A percentile compares a stretch with the other conserved stretches of the same genome.
These are phyloP conservation scores for Geotrichum europaeum DNA, from an alignment of 1,139 yeast species.

Conservation along the genomic window DNA sequence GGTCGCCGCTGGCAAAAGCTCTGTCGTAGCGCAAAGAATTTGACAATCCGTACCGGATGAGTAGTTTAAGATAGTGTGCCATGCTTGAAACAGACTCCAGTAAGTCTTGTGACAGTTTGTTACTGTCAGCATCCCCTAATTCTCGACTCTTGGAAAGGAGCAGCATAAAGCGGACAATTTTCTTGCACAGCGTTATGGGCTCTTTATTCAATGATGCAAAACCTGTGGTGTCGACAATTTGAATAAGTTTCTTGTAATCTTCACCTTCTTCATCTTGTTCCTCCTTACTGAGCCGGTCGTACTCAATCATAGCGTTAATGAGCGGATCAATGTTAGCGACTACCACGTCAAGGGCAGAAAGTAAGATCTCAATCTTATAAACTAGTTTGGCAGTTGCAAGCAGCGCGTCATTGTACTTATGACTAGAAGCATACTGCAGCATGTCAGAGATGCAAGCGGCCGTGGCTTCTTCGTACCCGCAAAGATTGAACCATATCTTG, in stretches of 20 bases:
- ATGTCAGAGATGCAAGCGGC: conserved; percentile 90
- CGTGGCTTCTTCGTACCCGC: conserved; percentile 84
- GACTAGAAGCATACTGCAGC: conserved; percentile 79
- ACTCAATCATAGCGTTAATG: conserved; percentile 15
- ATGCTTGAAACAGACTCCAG: conserved; percentile 82
- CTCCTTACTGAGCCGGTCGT: conserved; percentile 14
- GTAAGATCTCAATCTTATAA: conserved; percentile 66
- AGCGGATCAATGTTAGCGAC: conserved; percentile 26
- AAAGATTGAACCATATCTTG: conserved; percentile 81
- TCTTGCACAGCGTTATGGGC: conserved; percentile 69
- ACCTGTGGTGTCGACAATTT: conserved; percentile 12
- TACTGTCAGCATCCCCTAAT: conserved; percentile 26
- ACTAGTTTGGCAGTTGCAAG: conserved; percentile 69
- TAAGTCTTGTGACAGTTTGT: conserved; percentile 48
- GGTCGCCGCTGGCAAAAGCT: conserved; percentile 49
- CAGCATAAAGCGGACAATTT: conserved; percentile 40
- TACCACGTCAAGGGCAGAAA: conserved; percentile 62
- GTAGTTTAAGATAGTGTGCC: conserved; percentile 84
- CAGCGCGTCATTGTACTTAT: conserved; percentile 68
- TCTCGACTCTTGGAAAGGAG: conserved; percentile 35
- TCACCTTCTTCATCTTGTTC: conserved; percentile 18
- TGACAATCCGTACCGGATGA: conserved; percentile 74
- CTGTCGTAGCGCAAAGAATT: conserved; percentile 67
- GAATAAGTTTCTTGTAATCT: conserved; percentile 13
- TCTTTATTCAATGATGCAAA: conserved; percentile 49